Base-by-base conservation (phyloP, 495 filamentous ascomycete genomes). In the Tuber magnatum region DNA sequence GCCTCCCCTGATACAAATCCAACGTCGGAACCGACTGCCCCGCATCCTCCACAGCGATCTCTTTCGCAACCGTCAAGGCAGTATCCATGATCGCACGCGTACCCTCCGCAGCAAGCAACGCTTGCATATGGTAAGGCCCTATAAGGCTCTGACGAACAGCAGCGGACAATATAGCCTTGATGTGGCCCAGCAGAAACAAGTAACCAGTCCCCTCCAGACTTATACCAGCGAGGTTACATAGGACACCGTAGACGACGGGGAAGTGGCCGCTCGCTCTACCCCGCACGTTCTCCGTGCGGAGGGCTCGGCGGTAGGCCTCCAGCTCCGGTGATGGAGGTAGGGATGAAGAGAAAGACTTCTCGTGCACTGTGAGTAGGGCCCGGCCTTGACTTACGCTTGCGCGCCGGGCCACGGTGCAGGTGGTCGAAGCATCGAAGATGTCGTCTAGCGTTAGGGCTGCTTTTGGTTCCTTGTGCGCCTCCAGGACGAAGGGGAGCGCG, bases 1-100 rank as follows among this genome's bases (percentile, higher is more conserved):
- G 95, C 83, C 95, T 89, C 18, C 96, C 95, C 74, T 96, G 86
- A 93, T 94, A 99, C 68, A 99, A 82, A 87, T 99, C 95, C 86
- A 97, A 88, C 28, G 91, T 89, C 12, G 94, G 93, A 56, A 94
- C 91, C 40, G 86, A 88, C 86, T 97, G 94, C n/a, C 91, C 94
- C 1, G 94, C 94, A 81, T 92, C 87, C 76, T 94, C 92, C 6
- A 92, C 86, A 12, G 74, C 79, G 68, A 83, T 86, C 20, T 84
- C 78, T 85, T 86, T 86, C 75, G 92, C 90, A 74, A 87, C 82
- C 74, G 87, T 85, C 71, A 97, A 85, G 68, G 88, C 86, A n/a
- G 83, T 85, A 77, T 85, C 83, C 46, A 97, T 89, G 77, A 88
- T 83, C 61, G 82, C 85, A 83, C 90, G 89, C 76, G 94, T 84